phyloP scores from a whole-genome alignment of 352 stramenopile species.

The Globisporangium yorkense region DNA sequence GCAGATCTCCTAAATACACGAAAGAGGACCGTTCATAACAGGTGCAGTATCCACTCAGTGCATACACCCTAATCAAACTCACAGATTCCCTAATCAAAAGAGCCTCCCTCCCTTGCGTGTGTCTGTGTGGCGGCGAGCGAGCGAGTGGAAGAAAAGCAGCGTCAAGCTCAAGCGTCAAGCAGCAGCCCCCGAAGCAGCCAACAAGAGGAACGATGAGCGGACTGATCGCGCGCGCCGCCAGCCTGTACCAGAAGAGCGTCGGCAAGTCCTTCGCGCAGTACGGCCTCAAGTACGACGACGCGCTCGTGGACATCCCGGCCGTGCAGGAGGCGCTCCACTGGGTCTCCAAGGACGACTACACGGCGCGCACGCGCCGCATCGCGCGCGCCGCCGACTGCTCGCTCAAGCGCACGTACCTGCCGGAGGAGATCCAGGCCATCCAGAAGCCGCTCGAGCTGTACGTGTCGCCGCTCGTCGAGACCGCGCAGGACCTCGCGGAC shows the following conservation, averaged over 20 bases:
- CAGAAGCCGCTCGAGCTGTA: conserved; percentile 79
- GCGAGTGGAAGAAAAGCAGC: conserved; percentile 14
- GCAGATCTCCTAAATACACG: too few relatives aligned
- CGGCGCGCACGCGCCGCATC: conserved; percentile 72
- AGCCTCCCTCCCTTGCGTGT: too few relatives aligned
- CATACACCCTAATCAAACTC: too few relatives aligned
- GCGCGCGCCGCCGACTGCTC: conserved; percentile 77
- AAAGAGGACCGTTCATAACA: too few relatives aligned
- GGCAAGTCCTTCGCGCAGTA: conserved; percentile 75
- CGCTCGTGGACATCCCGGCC: conserved; percentile 73
- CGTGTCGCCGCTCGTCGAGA: conserved; percentile 47
- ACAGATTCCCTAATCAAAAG: too few relatives aligned
- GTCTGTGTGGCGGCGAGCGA: too few relatives aligned
- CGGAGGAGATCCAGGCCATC: conserved; percentile 84
- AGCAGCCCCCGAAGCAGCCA: conserved; percentile 3
- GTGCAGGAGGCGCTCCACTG: conserved; percentile 79
- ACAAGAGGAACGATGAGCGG: conserved; percentile 24
- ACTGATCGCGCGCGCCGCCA: conserved; percentile 50
- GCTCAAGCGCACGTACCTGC: conserved; percentile 81
- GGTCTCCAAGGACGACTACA: conserved; percentile 73
- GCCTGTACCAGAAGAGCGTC: conserved; percentile 81
- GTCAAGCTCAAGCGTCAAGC: not conserved
- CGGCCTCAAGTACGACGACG: conserved; percentile 86
- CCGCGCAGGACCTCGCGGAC: conserved; percentile 50
- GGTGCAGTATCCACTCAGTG: too few relatives aligned